Percentiles rank a stretch among this genome's conserved stretches.
Evolutionary conservation across 1,284 basidiomycete species (phyloP).

Genomic region (Kalmanozyma brasiliensis): DNA sequence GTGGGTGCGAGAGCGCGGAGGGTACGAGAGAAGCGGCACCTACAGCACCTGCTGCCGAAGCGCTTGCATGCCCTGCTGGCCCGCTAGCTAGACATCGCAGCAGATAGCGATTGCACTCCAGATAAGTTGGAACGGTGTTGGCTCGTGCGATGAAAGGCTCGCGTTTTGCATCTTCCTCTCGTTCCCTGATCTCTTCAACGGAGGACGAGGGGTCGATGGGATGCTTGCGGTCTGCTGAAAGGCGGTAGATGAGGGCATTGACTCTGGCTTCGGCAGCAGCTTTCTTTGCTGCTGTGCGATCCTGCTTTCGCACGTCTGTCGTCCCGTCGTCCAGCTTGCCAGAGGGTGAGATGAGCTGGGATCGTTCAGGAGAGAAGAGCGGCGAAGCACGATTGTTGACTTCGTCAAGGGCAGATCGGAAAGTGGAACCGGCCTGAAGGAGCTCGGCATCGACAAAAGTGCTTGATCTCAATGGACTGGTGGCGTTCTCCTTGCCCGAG

Average conservation of each 20-base stretch:
- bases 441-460: conserved; percentile 41
- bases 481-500: conserved; percentile 15
- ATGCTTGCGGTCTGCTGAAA: conserved; percentile 36
- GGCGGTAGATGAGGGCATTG: conserved; percentile 41
- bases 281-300: conserved; percentile 20
- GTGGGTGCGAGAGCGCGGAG: conserved; percentile 41
- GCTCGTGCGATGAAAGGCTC: conserved; percentile 78
- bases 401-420: conserved; percentile 18
- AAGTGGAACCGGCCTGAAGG: conserved; percentile 29
- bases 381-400: conserved; percentile 29
- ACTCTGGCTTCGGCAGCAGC: conserved; percentile 29
- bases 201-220: conserved; percentile 38
- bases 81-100: conserved; percentile 27
- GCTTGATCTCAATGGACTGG: conserved; percentile 22
- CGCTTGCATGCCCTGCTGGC: conserved; percentile 19
- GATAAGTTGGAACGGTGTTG: conserved; percentile 83
- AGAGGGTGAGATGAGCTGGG: conserved; percentile 19
- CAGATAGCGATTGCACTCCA: conserved; percentile 80
- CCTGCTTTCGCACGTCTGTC: conserved; percentile 5
- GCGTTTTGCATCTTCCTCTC: conserved; percentile 27
- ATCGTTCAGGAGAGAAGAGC: conserved; percentile 36
- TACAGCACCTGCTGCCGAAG: conserved; percentile 6
- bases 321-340: conserved; percentile 9
- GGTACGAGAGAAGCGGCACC: conserved; percentile 5
- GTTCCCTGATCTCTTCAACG: conserved; percentile 31